Evolutionary conservation across 1,284 basidiomycete genomes (phyloP).

Genomic region (Agroathelia rolfsii): DNA sequence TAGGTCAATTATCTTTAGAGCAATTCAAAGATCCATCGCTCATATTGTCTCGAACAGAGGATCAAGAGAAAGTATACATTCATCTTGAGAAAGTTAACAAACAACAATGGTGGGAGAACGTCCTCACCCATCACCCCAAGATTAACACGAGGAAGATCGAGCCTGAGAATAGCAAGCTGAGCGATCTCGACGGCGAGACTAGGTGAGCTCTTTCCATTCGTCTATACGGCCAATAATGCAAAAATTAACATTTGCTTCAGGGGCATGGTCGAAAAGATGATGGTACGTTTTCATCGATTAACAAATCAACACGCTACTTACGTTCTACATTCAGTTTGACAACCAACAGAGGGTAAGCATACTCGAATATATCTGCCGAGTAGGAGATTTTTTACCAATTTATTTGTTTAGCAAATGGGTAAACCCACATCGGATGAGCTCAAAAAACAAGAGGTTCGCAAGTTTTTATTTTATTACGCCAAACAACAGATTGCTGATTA

Average conservation of each 20-base stretch:
- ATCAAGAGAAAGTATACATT: constrained; percentile 61
- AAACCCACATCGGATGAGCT: constrained; percentile 88
- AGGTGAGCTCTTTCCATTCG: constrained; percentile 37
- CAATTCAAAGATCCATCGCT: constrained; percentile 4
- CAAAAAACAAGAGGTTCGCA: constrained; percentile 84
- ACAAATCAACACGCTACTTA: constrained; percentile 9
- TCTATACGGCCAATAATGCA: constrained; percentile 7
- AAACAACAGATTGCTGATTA: constrained; percentile 1
- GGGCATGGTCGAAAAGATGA: constrained; percentile 99
- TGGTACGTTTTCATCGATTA: constrained; percentile 53
- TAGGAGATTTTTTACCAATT: constrained; percentile 9
- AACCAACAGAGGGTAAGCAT: constrained; percentile 88
- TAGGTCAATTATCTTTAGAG: constrained; percentile 54
- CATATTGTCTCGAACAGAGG: constrained; percentile 43
- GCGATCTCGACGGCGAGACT: constrained; percentile 91
- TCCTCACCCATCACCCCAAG: constrained; percentile 91
- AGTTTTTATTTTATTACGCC: constrained; percentile 11
- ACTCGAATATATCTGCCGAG: neutral
- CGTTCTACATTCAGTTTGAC: constrained; percentile 61
- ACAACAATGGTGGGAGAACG: constrained; percentile 96
- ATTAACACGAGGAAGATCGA: constrained; percentile 96
- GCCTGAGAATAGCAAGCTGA: constrained; percentile 91
- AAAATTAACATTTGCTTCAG: constrained; percentile 29
- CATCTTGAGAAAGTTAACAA: constrained; percentile 85
- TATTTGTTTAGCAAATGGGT: constrained; percentile 71